These are phyloP conservation scores for Chlorella vulgaris DNA, from an alignment of 139 green algal species.

Conservation along the genomic window DNA sequence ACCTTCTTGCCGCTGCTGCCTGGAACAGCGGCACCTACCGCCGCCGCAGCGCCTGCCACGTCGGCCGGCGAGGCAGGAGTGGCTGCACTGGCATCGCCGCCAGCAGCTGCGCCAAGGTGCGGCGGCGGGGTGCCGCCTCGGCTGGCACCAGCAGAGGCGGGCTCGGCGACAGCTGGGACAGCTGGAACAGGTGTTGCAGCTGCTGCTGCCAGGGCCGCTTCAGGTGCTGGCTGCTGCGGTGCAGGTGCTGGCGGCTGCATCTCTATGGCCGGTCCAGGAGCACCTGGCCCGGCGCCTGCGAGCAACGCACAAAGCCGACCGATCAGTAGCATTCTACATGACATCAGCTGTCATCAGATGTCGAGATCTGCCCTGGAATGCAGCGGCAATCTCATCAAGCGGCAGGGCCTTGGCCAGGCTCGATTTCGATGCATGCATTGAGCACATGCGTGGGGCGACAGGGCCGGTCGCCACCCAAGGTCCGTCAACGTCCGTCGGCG, in stretches of 20 bases:
- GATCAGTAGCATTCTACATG: no score
- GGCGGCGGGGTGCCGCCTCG: background rate
- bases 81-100: background rate
- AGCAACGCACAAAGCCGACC: no score
- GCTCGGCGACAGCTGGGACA: background rate
- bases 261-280: background rate
- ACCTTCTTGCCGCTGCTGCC: constrained; percentile 14
- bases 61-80: background rate
- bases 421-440: no score
- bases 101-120: background rate
- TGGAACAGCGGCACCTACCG: background rate
- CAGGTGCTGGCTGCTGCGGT: background rate
- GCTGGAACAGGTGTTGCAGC: background rate
- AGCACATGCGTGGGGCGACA: no score
- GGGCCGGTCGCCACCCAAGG: no score
- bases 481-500: no score
- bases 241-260: background rate
- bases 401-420: no score
- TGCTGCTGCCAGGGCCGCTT: background rate
- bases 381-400: no score
- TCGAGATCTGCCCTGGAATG: no score
- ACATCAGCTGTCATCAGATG: no score
- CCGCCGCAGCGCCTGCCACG: background rate
- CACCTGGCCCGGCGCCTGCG: no score
- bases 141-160: background rate